Base-by-base conservation (phyloP, 2,329 filamentous ascomycete species). In the Ceratocystiopsis minuta region DNA sequence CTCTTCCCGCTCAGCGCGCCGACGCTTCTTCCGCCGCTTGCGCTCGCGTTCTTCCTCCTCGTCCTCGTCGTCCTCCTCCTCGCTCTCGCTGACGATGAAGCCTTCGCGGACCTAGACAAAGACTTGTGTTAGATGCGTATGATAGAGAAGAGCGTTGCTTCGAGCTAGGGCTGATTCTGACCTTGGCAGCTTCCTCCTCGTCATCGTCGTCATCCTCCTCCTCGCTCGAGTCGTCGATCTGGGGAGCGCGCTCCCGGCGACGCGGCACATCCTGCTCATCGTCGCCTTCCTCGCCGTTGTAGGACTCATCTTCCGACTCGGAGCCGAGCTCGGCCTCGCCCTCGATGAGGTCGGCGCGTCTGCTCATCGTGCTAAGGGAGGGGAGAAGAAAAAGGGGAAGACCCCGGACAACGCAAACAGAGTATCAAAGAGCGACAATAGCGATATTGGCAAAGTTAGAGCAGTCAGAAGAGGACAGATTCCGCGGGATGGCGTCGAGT, bases 81-180 rank as follows among this genome's bases (percentile, higher is more conserved):
- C 80, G 47, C 88, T 86, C 54, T 94, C 87, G 54, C 93, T 85
- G 48, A 93, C 85, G 50, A 98, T 95, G 62, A 96, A 98, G 20
- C 87, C 88, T 65, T 93, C 86, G 41, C 82, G 82, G 49, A 93
- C 73, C 86, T 94, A 28, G 11, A 28, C 17, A 15, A 14, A 37
- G n/a, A 4, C 24, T 37, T 45, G 40, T 43, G 40, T 43, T 31
- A 42, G 36, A 50, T 28, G 9, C 24, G 11, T 2, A 48, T 49
- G 45, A 45, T 16, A 34, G 14, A 53, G 46, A 51, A 41, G 52
- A 45, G 32, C 24, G 43, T 35, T 16, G 13, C 28, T 38, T 39
- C 51, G 16, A 15, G 15, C 18, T 6, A 28, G 11, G 36, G n/a
- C n/a, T n/a, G 11, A 16, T 33, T 24, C 44, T 38, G 63, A 90